phyloP scores from a whole-genome alignment of 2,329 filamentous ascomycete genomes.

The Hypoxylon sp. region DNA sequence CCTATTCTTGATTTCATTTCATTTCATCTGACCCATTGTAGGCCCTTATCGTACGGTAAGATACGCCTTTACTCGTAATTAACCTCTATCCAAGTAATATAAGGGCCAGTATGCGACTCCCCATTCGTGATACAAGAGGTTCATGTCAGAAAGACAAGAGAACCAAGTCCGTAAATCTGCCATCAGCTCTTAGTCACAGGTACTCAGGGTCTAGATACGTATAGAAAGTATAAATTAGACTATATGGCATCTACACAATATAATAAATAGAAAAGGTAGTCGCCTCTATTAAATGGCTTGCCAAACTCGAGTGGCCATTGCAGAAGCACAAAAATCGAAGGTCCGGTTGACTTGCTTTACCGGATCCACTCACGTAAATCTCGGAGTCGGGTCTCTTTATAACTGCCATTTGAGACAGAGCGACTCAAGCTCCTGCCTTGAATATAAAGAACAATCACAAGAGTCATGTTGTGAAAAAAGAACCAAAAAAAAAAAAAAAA shows the following conservation, averaged over 20 bases:
- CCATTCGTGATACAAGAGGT: not conserved
- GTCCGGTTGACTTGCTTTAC: too few species aligned
- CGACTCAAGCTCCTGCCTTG: too few species aligned
- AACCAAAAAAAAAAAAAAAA: too few species aligned
- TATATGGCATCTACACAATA: not conserved
- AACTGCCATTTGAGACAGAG: too few species aligned
- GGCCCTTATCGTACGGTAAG: not conserved
- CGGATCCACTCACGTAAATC: too few species aligned
- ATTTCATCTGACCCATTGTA: slow-evolving; percentile 1
- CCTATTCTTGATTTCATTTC: slow-evolving; percentile 16
- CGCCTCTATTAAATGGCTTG: too few species aligned
- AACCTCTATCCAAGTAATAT: not conserved
- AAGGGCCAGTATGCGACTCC: not conserved
- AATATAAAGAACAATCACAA: too few species aligned
- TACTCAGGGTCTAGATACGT: not conserved
- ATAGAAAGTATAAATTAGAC: not conserved
- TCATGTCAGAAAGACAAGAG: not conserved
- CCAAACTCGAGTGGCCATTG: too few species aligned
- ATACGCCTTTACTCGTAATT: not conserved
- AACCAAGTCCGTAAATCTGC: not conserved
- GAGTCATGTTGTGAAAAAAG: too few species aligned
- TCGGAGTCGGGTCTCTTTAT: too few species aligned
- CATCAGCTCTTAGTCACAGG: not conserved
- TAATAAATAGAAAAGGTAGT: not conserved
- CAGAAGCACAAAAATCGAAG: too few species aligned